Conservation (phyloP, 305 asterid species). For the Fraxinus greggii region DNA sequence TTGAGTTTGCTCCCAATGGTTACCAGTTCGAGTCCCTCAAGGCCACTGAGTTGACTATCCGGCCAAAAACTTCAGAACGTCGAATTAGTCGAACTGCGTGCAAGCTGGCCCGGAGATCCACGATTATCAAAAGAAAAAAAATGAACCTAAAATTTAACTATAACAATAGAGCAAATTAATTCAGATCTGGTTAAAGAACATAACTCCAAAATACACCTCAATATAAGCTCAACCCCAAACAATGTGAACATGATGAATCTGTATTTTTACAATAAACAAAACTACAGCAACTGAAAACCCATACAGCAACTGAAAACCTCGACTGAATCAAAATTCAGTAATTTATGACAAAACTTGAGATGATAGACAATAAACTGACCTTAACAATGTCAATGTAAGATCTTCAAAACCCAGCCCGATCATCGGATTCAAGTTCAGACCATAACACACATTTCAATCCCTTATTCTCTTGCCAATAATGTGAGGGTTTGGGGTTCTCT, state of each 20-base stretch:
- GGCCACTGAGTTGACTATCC: too few relatives aligned
- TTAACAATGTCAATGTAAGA: background rate
- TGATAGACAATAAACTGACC: conserved; percentile 12
- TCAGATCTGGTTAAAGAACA: conserved; percentile 48
- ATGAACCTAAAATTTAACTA: background rate
- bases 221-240: background rate
- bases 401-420: conserved; percentile 28
- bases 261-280: background rate
- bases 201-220: conserved; percentile 21
- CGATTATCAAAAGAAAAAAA: too few relatives aligned
- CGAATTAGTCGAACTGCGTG: too few relatives aligned
- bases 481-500: background rate
- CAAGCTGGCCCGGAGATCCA: too few relatives aligned
- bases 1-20: too few relatives aligned
- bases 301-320: conserved; percentile 15
- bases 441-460: background rate
- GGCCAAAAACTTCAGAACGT: too few relatives aligned
- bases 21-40: too few relatives aligned
- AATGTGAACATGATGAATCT: conserved; percentile 15
- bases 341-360: conserved; percentile 9
- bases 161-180: background rate
- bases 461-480: background rate
- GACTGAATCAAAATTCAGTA: background rate
- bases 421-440: conserved; percentile 30
- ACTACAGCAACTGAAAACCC: conserved; percentile 13